Conservation (phyloP, 1,139 yeast species). For the Geotrichum carabidarum region DNA sequence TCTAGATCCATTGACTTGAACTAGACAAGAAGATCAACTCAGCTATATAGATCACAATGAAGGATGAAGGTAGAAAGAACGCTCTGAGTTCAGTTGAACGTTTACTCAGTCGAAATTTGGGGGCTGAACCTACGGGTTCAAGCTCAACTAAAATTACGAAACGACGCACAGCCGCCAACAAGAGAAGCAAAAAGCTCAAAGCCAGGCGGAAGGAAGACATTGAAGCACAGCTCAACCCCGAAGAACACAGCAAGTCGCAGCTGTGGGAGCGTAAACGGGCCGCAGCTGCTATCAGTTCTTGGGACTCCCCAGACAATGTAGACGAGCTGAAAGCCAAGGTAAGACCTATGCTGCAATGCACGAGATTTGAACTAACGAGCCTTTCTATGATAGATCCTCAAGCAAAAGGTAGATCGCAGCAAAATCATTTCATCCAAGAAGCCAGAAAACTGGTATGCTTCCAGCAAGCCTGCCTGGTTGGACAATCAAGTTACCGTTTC, state of each 20-base stretch:
- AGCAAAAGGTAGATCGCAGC: constrained; percentile 15
- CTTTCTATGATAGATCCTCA: constrained; percentile 11
- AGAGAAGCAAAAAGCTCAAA: constrained; percentile 12
- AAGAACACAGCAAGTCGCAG: constrained; percentile 15
- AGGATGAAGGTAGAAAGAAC: constrained; percentile 6
- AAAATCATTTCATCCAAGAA: constrained; percentile 11
- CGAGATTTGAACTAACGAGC: neutral
- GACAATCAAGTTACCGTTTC: constrained; percentile 18
- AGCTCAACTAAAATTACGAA: constrained; percentile 4
- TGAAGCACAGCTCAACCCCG: constrained; percentile 22
- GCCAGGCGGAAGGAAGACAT: constrained; percentile 14
- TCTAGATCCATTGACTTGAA: neutral
- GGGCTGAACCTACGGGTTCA: constrained; percentile 14
- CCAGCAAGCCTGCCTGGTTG: constrained; percentile 16
- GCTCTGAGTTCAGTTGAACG: constrained; percentile 21
- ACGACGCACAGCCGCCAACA: constrained; percentile 18
- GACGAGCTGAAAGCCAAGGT: constrained; percentile 23
- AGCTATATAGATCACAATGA: neutral
- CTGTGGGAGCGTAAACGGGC: constrained; percentile 19
- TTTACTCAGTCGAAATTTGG: constrained; percentile 24
- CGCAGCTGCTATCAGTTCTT: constrained; percentile 22
- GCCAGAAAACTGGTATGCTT: constrained; percentile 17
- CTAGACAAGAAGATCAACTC: neutral
- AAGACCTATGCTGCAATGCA: neutral
- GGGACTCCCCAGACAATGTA: constrained; percentile 22